Evolutionary conservation across 1,139 yeast species (phyloP).

Genomic region (Insectozyma bohioensis): DNA sequence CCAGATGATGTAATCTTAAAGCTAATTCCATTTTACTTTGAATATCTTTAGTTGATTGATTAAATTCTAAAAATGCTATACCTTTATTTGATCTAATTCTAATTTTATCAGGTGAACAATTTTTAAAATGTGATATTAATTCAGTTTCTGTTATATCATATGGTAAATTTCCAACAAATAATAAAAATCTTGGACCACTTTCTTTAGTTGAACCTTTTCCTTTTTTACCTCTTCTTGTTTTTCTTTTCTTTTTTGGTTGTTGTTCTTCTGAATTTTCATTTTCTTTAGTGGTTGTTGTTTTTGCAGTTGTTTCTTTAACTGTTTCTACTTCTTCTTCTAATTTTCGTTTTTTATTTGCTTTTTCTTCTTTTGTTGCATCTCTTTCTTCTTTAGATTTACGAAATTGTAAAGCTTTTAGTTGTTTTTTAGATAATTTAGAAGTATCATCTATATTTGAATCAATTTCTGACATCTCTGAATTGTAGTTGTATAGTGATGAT

Average conservation of each 20-base stretch:
- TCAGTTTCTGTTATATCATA: slow-evolving; percentile 65
- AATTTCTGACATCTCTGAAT: slow-evolving; percentile 30
- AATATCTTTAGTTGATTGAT: slow-evolving; percentile 59
- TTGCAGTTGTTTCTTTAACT: slow-evolving; percentile 14
- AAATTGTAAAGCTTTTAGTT: slow-evolving; percentile 75
- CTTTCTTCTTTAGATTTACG: slow-evolving; percentile 36
- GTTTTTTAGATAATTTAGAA: slow-evolving; percentile 71
- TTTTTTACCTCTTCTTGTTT: slow-evolving; percentile 76
- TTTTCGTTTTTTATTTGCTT: slow-evolving; percentile 14
- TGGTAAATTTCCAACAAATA: slow-evolving; percentile 93
- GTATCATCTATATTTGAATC: too few relatives aligned
- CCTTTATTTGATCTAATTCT: slow-evolving; percentile 84
- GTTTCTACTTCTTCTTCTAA: slow-evolving; percentile 13
- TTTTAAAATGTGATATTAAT: slow-evolving; percentile 70
- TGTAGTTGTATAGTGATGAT: too few relatives aligned
- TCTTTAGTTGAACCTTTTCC: slow-evolving; percentile 55
- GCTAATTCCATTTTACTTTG: slow-evolving; percentile 82
- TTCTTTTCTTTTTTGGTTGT: slow-evolving; percentile 59
- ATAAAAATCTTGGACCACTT: slow-evolving; percentile 68
- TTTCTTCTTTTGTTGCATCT: slow-evolving; percentile 21
- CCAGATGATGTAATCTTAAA: slow-evolving; percentile 75
- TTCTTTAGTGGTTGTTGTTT: slow-evolving; percentile 17
- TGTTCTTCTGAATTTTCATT: slow-evolving; percentile 14
- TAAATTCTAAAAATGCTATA: slow-evolving; percentile 90
- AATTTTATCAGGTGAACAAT: slow-evolving; percentile 68